Conservation (phyloP, 106 monocot genomes). For the Chionographis japonica region DNA sequence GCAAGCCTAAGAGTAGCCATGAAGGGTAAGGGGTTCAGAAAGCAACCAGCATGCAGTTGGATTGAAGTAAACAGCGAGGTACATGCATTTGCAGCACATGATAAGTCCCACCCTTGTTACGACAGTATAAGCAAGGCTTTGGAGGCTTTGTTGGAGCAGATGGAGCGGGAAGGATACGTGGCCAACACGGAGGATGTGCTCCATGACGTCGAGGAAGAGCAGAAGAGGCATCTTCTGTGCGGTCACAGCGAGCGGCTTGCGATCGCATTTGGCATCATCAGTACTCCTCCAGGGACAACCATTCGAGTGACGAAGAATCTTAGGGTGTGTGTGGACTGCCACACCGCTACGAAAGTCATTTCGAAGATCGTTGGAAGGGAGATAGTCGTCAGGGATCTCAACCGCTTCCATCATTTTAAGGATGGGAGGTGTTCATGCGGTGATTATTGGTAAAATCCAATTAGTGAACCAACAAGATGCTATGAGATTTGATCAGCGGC, state of each 20-base stretch:
- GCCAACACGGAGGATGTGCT: constrained; percentile 64
- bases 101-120: constrained; percentile 59
- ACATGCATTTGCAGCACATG: constrained; percentile 65
- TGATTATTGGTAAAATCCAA: constrained; percentile 70
- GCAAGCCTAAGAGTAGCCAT: constrained; percentile 38
- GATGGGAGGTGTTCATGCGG: constrained; percentile 53
- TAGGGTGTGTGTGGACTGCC: constrained; percentile 79
- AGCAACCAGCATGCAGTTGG: constrained; percentile 84
- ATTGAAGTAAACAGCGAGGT: constrained; percentile 55
- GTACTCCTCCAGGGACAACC: constrained; percentile 59
- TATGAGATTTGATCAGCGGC: too few species aligned
- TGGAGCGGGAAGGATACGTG: constrained; percentile 65
- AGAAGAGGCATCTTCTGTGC: constrained; percentile 47
- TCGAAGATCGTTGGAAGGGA: constrained; percentile 73
- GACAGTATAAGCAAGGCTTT: constrained; percentile 39
- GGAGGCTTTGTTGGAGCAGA: constrained; percentile 45
- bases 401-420: constrained; percentile 69
- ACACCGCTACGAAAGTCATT: constrained; percentile 61
- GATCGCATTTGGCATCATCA: constrained; percentile 80
- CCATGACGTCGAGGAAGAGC: constrained; percentile 84
- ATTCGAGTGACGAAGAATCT: constrained; percentile 82
- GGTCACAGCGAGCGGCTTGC: constrained; percentile 90
- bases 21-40: constrained; percentile 55
- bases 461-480: too few species aligned
- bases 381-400: constrained; percentile 76